These are phyloP conservation scores for Raphanus hybrid DNA, from an alignment of 441 rosid genomes.

Conservation along the genomic window DNA sequence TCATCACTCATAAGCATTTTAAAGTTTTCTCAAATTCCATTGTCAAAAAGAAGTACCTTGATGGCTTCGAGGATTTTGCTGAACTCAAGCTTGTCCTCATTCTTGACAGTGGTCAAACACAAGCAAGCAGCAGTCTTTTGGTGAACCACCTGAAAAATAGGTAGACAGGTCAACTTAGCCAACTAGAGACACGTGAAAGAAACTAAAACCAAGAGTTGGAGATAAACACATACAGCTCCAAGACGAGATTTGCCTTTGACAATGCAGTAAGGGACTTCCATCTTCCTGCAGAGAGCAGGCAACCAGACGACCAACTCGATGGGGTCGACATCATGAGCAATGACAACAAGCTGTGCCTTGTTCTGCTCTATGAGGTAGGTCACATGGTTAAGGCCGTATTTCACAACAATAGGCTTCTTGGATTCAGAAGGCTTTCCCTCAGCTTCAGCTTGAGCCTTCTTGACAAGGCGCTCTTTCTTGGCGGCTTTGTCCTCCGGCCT, in stretches of 20 bases:
- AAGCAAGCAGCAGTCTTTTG: too few species aligned
- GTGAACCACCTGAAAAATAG: too few species aligned
- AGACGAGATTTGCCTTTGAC: slow-evolving; percentile 92
- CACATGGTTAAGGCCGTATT: slow-evolving; percentile 88
- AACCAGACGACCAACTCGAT: slow-evolving; percentile 95
- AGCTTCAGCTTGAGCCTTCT: slow-evolving; percentile 81
- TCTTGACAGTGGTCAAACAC: slow-evolving; percentile 79
- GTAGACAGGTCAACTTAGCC: neutral
- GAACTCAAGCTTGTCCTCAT: slow-evolving; percentile 84
- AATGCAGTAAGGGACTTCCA: slow-evolving; percentile 96
- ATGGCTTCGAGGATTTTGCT: slow-evolving; percentile 54
- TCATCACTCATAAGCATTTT: neutral
- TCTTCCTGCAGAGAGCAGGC: slow-evolving; percentile 88
- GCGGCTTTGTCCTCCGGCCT: slow-evolving; percentile 92
- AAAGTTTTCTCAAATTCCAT: neutral
- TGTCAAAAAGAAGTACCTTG: neutral
- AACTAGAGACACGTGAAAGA: too few species aligned
- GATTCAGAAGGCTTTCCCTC: slow-evolving; percentile 77
- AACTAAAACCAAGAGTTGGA: too few species aligned
- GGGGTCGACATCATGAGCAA: slow-evolving; percentile 95
- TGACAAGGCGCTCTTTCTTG: slow-evolving; percentile 81
- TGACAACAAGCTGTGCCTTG: slow-evolving; percentile 89
- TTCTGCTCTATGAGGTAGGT: slow-evolving; percentile 94
- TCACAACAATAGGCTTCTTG: slow-evolving; percentile 87
- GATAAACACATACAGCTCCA: slow-evolving; percentile 60